Evolutionary conservation across 2,329 filamentous ascomycete genomes (phyloP), one percentile per base, ranked within the genome.

Genomic region (Xylaria sp.): DNA sequence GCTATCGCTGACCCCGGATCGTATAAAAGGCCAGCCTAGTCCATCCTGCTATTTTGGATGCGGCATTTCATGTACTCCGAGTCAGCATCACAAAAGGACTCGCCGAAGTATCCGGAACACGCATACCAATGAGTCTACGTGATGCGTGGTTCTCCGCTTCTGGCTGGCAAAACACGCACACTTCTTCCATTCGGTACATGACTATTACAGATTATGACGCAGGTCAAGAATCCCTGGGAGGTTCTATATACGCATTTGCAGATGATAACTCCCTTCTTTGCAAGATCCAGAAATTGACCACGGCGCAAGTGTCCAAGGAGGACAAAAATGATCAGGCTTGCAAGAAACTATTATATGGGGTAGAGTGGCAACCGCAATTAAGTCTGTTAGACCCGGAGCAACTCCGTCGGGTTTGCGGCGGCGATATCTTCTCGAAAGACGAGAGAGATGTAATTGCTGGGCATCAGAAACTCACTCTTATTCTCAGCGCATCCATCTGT

Each of bases 321-420:
- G 63, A 66, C 2, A 68, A 73, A 10, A 56, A 57, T 7, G 52
- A 64, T 4, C 54, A 72, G n/a, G 25, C 54, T 28, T 51, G 52
- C 20, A 74, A 75, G 62, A 80, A 78, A 54, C 65, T 82, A 51
- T 66, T 82, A 10, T 75, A 82, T 57, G 75, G 70, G 7, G 68
- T 81, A 39, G 77, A 80, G 32, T 82, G 81, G 81, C 80, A 80
- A 67, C 81, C 81, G 0, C 79, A 82, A 60, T 71, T 82, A 23
- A 80, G 79, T 72, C 51, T 81, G n/a, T 72, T 82, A 15, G 68
- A 72, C 18, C 71, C 73, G 10, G 32, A 76, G 50, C 75, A 81
- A 65, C 70, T 82, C 9, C 60, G 54, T 6, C 50, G 55, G 1
- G 59, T 68, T 1, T 81, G 77, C 58, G 54, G 71, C 13, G 73